Conservation (phyloP, 768 basidiomycete genomes). For the Tulasnella sp. region DNA sequence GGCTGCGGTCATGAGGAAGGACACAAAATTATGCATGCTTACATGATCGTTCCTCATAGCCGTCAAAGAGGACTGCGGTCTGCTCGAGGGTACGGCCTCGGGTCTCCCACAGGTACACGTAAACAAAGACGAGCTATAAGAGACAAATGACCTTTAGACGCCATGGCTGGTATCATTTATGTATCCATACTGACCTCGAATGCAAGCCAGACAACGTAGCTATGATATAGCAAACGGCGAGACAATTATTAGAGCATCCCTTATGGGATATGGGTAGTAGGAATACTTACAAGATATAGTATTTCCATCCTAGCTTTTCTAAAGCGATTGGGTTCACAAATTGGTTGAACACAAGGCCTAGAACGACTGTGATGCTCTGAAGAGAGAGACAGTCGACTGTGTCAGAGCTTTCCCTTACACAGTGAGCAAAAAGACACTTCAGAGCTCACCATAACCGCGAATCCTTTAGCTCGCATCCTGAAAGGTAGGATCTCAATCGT, state of each 20-base stretch:
- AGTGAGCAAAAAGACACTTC: background rate
- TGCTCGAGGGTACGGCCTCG: conserved; percentile 11
- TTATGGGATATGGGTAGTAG: background rate
- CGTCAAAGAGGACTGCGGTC: conserved; percentile 11
- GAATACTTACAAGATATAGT: conserved; percentile 41
- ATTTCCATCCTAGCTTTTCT: conserved; percentile 54
- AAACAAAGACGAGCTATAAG: conserved; percentile 1
- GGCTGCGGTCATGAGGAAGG: no score
- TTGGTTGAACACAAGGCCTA: conserved; percentile 80
- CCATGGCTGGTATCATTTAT: background rate
- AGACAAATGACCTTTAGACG: background rate
- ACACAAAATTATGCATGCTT: background rate
- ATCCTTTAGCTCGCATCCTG: conserved; percentile 73
- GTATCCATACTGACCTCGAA: background rate
- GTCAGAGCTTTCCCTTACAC: background rate
- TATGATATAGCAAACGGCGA: background rate
- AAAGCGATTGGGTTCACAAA: conserved; percentile 77
- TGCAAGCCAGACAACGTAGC: conserved; percentile 13
- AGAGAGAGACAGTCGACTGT: background rate
- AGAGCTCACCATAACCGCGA: conserved; percentile 64
- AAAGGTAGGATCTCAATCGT: conserved; percentile 82
- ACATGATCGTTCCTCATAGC: conserved; percentile 20
- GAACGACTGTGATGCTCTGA: conserved; percentile 55
- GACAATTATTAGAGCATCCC: background rate
- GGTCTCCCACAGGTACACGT: conserved; percentile 15